These are phyloP conservation scores for Stramenopiles sp. DNA, from an alignment of 352 stramenopile species.

Conservation along the genomic window DNA sequence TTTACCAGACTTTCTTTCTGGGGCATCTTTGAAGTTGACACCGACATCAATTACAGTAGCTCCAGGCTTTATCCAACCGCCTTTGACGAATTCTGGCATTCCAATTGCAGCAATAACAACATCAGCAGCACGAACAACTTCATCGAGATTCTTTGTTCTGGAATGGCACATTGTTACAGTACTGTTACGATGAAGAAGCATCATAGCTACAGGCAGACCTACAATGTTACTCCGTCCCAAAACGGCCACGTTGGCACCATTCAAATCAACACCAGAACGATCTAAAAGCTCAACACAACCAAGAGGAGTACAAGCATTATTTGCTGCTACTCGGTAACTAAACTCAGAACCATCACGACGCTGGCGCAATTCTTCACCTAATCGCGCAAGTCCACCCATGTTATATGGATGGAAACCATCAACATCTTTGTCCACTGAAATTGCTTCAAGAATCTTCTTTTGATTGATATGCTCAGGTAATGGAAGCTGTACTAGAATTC, in stretches of 20 bases:
- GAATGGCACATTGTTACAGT: constrained; percentile 95
- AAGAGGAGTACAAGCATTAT: constrained; percentile 90
- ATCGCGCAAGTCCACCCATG: constrained; percentile 67
- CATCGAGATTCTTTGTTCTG: constrained; percentile 60
- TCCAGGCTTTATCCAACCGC: constrained; percentile 84
- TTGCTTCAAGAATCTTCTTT: constrained; percentile 66
- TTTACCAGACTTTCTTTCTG: too few species aligned
- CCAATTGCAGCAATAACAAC: constrained; percentile 90
- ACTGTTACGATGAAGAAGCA: constrained; percentile 82
- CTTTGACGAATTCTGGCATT: constrained; percentile 74
- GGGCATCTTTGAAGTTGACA: constrained; percentile 87
- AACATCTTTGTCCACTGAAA: constrained; percentile 86
- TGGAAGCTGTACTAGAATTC: constrained; percentile 80
- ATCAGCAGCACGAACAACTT: constrained; percentile 69
- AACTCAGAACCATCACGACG: too few species aligned
- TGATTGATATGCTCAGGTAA: constrained; percentile 63
- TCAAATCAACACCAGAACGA: constrained; percentile 50
- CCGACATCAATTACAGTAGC: constrained; percentile 94
- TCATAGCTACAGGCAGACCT: constrained; percentile 76
- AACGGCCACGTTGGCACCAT: constrained; percentile 83
- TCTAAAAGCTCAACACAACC: constrained; percentile 87
- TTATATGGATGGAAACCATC: constrained; percentile 94
- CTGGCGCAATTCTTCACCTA: constrained; percentile 54
- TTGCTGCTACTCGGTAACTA: too few species aligned
- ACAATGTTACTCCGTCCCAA: constrained; percentile 92